A percentile compares a stretch with the other conserved stretches of the same genome.
Conservation (phyloP, 169 alveolate genomes). For the Haemoproteus tartakovskyi region DNA sequence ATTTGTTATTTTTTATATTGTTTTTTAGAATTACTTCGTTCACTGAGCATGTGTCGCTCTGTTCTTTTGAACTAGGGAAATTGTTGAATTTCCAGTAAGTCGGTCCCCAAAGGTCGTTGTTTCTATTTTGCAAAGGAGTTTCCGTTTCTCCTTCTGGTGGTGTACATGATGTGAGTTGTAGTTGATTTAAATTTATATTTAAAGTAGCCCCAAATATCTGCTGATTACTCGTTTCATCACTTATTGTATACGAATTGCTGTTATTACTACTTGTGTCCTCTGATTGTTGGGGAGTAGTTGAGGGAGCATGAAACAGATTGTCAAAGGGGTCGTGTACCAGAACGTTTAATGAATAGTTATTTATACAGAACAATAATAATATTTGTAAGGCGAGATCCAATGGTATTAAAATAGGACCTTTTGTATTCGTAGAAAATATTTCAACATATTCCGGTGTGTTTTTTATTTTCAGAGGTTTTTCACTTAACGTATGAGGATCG, state of each 20-base stretch:
- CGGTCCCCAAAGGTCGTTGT: too few relatives aligned
- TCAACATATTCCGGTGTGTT: conserved; percentile 18
- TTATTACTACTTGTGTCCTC: conserved; percentile 5
- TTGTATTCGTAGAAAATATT: conserved; percentile 13
- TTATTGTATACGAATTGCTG: conserved; percentile 1
- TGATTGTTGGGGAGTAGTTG: neutral
- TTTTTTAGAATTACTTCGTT: neutral
- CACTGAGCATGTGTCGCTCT: neutral
- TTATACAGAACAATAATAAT: conserved; percentile 10
- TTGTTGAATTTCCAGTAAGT: too few relatives aligned
- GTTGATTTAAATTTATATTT: conserved; percentile 1
- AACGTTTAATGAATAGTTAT: conserved; percentile 3
- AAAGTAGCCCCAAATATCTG: conserved; percentile 8
- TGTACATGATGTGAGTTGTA: neutral
- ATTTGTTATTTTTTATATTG: neutral
- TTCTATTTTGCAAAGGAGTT: neutral
- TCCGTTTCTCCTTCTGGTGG: neutral
- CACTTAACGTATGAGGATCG: conserved; percentile 36
- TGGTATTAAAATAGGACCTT: conserved; percentile 52
- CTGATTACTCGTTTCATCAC: neutral
- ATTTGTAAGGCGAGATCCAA: conserved; percentile 21
- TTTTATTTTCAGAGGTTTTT: conserved; percentile 32
- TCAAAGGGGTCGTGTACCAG: conserved; percentile 29
- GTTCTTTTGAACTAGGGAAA: too few relatives aligned
- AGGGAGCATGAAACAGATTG: conserved; percentile 3